Evolutionary conservation across 2,329 filamentous ascomycete genomes (phyloP), one percentile per base, ranked within the genome.

Genomic region (Peltaster fructicola): DNA sequence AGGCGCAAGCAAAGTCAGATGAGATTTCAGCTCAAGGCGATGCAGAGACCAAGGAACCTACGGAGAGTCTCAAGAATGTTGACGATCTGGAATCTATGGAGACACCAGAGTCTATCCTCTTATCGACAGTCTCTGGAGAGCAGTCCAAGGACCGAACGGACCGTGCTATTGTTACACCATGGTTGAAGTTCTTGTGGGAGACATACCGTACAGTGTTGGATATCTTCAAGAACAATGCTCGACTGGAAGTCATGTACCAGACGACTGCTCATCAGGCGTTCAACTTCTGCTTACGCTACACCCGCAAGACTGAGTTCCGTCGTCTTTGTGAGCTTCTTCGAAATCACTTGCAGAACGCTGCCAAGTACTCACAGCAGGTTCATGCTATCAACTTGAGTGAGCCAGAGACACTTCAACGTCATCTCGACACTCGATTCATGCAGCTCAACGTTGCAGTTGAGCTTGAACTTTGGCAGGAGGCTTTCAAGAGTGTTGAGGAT

Each of bases 151-250:
- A 98, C 58, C 79, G 88, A 40, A 98, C 88, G 43, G 88, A 98
- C 61, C 76, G 88, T 45, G 88, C 88, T 48, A 90, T 98, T 45
- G 88, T 98, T 32, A 98, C 88, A 14, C 88, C 88, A 31, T 98
- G 88, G 88, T 70, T 98, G 47, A 98, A 98, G 63, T 98, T 98
- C 51, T 65, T 98, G 35, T 98, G 88, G 88, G 88, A 98, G 64
- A 92, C 88, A 9, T 98, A 98, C 63, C 78, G 88, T 34, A 98
- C 88, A 17, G 88, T 98, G 19, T 68, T 98, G 46, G 88, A 98
- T 47, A 98, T 98, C 46, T 73, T 98, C 47, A 84, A 91, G 63
- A 98, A 98, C 67, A 98, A 98, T 63, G 85, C 88, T 30, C 76
- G 88, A 31, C 70, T 98, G 29, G 88, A 98, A 62, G 72, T 91